A percentile compares a stretch with the other conserved stretches of the same genome.
Evolutionary conservation across 2,329 filamentous ascomycete genomes (phyloP).

Genomic region (Fusarium nodosum): DNA sequence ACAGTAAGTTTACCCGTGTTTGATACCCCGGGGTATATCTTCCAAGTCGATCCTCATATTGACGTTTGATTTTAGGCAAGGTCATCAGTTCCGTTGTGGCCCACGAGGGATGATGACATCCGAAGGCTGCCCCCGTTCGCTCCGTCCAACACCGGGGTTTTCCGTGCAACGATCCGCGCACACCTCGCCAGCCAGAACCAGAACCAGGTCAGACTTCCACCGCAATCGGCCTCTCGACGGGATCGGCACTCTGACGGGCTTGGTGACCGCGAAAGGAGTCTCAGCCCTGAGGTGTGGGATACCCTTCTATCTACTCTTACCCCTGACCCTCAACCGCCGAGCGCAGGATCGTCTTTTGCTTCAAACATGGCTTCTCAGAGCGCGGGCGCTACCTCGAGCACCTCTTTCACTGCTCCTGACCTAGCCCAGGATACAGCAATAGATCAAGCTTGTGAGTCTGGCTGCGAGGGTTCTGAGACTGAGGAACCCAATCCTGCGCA

Average conservation of each 20-base stretch:
- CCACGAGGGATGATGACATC: slow-evolving; percentile 3
- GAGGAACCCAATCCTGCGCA: slow-evolving; percentile 64
- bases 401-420: slow-evolving; percentile 54
- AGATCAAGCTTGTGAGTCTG: slow-evolving; percentile 65
- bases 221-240: slow-evolving; percentile 22
- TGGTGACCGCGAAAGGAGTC: slow-evolving; percentile 85
- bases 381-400: slow-evolving; percentile 61
- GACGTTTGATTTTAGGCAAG: slow-evolving; percentile 27
- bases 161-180: neutral
- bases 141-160: slow-evolving; percentile 6
- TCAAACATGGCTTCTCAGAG: slow-evolving; percentile 66
- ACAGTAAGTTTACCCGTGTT: slow-evolving; percentile 32
- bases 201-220: slow-evolving; percentile 3
- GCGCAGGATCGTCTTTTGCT: slow-evolving; percentile 84
- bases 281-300: slow-evolving; percentile 86
- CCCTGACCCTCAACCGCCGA: slow-evolving; percentile 84
- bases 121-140: slow-evolving; percentile 12
- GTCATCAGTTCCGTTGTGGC: slow-evolving; percentile 2
- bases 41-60: slow-evolving; percentile 1
- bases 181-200: neutral
- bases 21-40: neutral
- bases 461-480: slow-evolving; percentile 68
- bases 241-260: slow-evolving; percentile 73
- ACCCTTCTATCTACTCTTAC: slow-evolving; percentile 84
- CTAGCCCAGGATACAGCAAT: slow-evolving; percentile 51